Conservation (phyloP, 371 early-diverging fungal genomes). For the Rhizomucor miehei region DNA sequence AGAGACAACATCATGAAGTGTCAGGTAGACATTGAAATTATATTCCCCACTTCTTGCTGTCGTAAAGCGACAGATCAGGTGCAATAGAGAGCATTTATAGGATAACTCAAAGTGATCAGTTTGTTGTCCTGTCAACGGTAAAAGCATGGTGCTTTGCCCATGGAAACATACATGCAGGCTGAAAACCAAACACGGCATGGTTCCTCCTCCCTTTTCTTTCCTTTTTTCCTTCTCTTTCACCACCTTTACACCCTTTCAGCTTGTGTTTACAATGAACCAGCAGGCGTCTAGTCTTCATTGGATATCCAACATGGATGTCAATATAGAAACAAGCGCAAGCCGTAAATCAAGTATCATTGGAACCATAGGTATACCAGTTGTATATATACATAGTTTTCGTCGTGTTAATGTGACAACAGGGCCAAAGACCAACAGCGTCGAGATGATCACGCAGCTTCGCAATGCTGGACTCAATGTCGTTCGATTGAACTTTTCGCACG, state of each 20-base stretch:
- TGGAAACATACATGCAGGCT: no score
- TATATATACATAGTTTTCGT: background rate
- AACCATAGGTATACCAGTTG: constrained; percentile 61
- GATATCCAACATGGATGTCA: constrained; percentile 70
- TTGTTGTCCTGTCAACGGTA: no score
- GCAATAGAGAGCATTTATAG: no score
- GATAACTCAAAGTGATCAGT: no score
- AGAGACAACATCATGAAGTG: no score
- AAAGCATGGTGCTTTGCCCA: no score
- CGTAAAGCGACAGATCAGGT: no score
- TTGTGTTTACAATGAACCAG: background rate
- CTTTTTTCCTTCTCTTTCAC: constrained; percentile 3
- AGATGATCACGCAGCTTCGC: constrained; percentile 81
- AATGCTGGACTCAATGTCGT: constrained; percentile 96
- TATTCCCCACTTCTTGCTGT: no score
- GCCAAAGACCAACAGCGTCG: constrained; percentile 82
- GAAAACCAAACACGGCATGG: background rate
- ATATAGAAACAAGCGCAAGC: constrained; percentile 56
- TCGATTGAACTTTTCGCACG: constrained; percentile 95
- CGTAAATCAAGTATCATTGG: constrained; percentile 84
- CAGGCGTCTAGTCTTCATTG: constrained; percentile 63
- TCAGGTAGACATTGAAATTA: no score
- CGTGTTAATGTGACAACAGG: constrained; percentile 34
- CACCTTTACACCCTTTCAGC: constrained; percentile 22
- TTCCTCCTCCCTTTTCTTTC: constrained; percentile 4